Percentiles rank a stretch among this genome's conserved stretches.
Conservation (phyloP, 2,329 filamentous ascomycete genomes). For the Pseudogymnoascus sp. region DNA sequence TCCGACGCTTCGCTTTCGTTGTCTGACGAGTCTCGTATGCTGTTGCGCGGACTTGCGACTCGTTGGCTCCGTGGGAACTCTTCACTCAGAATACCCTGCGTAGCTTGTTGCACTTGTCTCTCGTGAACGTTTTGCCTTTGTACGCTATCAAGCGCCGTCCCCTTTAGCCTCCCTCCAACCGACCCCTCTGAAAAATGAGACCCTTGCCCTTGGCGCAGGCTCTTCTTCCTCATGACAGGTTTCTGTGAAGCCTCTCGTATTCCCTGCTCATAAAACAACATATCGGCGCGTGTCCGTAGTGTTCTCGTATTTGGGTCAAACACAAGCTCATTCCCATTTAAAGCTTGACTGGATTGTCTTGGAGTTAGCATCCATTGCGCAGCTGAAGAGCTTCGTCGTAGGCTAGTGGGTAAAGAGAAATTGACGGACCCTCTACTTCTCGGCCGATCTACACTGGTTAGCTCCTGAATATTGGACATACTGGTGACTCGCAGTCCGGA, state of each 20-base stretch:
- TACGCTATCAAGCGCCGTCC: conserved; percentile 36
- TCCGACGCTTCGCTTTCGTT: conserved; percentile 23
- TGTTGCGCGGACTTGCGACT: conserved; percentile 5
- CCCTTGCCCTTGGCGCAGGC: conserved; percentile 28
- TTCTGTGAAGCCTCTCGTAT: conserved; percentile 34
- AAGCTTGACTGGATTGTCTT: conserved; percentile 21
- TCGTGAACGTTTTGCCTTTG: conserved; percentile 4
- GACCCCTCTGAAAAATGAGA: conserved; percentile 42
- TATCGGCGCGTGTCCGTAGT: conserved; percentile 45
- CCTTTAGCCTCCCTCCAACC: conserved; percentile 43
- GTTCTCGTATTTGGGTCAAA: conserved; percentile 60
- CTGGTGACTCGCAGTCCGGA: conserved; percentile 13
- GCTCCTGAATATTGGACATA: conserved; percentile 32
- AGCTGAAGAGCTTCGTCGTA: conserved; percentile 25
- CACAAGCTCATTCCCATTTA: conserved; percentile 42
- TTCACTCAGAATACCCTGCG: not conserved
- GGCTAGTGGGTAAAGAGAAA: conserved; percentile 44
- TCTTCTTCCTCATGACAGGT: conserved; percentile 35
- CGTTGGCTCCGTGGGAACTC: not conserved
- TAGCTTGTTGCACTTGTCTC: not conserved
- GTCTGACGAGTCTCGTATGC: conserved; percentile 21
- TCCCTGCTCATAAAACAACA: conserved; percentile 37
- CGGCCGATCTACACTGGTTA: conserved; percentile 35
- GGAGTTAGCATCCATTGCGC: conserved; percentile 26
- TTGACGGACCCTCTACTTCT: conserved; percentile 40